Evolutionary conservation across 2,329 filamentous ascomycete species (phyloP).

Genomic region (Aspergillus phoenicis): DNA sequence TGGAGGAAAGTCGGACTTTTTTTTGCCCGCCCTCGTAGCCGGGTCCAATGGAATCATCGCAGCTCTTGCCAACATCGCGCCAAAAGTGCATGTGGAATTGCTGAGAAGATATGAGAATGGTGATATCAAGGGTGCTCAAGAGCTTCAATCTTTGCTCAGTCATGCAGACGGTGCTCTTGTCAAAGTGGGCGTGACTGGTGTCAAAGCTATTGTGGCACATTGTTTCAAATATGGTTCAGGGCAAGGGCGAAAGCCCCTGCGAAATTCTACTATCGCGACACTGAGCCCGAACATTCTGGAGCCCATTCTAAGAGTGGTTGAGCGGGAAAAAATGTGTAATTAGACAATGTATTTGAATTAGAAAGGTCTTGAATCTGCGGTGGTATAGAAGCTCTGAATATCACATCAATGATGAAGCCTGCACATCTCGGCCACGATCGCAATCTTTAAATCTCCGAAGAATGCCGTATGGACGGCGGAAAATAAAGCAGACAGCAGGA

Average conservation of each 20-base stretch:
- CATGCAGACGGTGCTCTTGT: constrained; percentile 1
- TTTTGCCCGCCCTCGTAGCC: constrained; percentile 68
- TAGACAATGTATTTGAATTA: too few species aligned
- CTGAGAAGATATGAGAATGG: neutral
- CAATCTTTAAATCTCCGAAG: too few species aligned
- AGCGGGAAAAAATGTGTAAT: neutral
- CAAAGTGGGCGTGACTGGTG: neutral
- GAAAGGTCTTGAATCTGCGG: too few species aligned
- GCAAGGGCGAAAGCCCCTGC: neutral
- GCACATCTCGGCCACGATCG: too few species aligned
- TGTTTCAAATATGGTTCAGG: neutral
- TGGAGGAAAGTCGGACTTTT: constrained; percentile 74
- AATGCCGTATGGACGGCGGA: too few species aligned
- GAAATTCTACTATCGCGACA: neutral
- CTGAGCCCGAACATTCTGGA: neutral
- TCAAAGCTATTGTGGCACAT: neutral
- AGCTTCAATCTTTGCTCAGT: neutral
- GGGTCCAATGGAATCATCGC: constrained; percentile 73
- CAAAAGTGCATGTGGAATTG: constrained; percentile 60
- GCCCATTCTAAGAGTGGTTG: neutral
- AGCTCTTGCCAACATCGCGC: constrained; percentile 71
- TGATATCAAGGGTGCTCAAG: neutral
- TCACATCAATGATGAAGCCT: too few species aligned
- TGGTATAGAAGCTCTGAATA: too few species aligned
- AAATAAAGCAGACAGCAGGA: too few species aligned